Evolutionary conservation across 2,329 filamentous ascomycete species (phyloP), one percentile per base, ranked within the genome.

Genomic region (Reticulascus tulasneorum): DNA sequence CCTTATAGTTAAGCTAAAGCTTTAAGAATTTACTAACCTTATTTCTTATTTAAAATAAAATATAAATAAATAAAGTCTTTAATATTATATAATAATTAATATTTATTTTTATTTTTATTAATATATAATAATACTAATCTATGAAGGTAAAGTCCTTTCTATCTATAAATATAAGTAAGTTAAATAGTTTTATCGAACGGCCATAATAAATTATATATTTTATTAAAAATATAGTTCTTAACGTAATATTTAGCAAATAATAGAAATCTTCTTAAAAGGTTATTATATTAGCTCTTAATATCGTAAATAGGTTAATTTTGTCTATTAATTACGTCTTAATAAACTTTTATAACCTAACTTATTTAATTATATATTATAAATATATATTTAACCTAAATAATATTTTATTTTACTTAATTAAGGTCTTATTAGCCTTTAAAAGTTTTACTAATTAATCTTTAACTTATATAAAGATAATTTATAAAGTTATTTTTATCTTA

Each of bases 391-490:
- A 13, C n/a, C 25, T 8, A 13, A 28, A 28, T n/a, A 16, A 13
- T 8, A 28, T 8, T 8, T 28, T 28, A n/a, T 16, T 28, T 28
- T 28, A 28, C 17, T 13, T 28, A 28, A 7, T 13, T 28, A 13
- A 28, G n/a, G 25, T 28, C 32, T 49, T 46, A 40, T 49, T 47
- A 11, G 16, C 11, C 23, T 53, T 31, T 22, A 50, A 28, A 8
- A 16, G 7, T 28, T 16, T 13, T 8, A 28, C 25, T 55, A 27
- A 31, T 48, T 27, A 58, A 25, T 13, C 33, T 42, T 45, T 58
- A 57, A 8, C 29, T 59, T 17, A 50, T 42, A 6, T 25, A 55
- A 16, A 56, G 10, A 28, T 55, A 60, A 30, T 60, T 29, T 12
- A 58, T 29, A 42, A 40, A 45, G n/a, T n/a, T n/a, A 57, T 30